phyloP scores from a whole-genome alignment of 75 land plant species.

The Pseudotsuga menziesii region DNA sequence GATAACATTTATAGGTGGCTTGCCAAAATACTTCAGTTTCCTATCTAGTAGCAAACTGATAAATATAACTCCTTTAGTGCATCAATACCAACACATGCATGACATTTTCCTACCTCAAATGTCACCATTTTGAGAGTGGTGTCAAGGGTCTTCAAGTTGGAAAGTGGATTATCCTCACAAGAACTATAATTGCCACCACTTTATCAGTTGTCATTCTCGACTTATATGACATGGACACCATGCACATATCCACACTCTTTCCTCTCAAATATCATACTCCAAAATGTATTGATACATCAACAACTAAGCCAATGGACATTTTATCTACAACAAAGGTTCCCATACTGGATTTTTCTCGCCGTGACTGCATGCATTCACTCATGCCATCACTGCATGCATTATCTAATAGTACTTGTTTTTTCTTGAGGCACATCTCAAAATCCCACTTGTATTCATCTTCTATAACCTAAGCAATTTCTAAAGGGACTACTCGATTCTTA shows the following conservation, averaged over 20 bases:
- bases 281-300: constrained; percentile 57
- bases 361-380: too few relatives aligned
- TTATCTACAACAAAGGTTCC: constrained; percentile 33
- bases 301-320: constrained; percentile 55
- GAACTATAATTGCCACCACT: constrained; percentile 76
- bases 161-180: constrained; percentile 84
- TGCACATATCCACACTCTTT: constrained; percentile 60
- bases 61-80: constrained; percentile 82
- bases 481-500: too few relatives aligned
- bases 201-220: too few relatives aligned
- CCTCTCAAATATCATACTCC: constrained; percentile 59
- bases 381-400: too few relatives aligned
- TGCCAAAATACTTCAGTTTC: too few relatives aligned
- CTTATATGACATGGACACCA: constrained; percentile 62
- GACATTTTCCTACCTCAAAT: constrained; percentile 91
- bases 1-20: too few relatives aligned
- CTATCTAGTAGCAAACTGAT: constrained; percentile 64
- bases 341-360: constrained; percentile 16
- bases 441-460: too few relatives aligned
- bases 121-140: constrained; percentile 87
- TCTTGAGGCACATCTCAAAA: too few relatives aligned
- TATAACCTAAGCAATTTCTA: too few relatives aligned
- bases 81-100: constrained; percentile 84
- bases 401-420: too few relatives aligned
- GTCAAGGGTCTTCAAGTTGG: constrained; percentile 79